A percentile compares a stretch with the other conserved stretches of the same genome.
Evolutionary conservation across 768 basidiomycete genomes (phyloP).

Genomic region (Amanita pallidorosea): DNA sequence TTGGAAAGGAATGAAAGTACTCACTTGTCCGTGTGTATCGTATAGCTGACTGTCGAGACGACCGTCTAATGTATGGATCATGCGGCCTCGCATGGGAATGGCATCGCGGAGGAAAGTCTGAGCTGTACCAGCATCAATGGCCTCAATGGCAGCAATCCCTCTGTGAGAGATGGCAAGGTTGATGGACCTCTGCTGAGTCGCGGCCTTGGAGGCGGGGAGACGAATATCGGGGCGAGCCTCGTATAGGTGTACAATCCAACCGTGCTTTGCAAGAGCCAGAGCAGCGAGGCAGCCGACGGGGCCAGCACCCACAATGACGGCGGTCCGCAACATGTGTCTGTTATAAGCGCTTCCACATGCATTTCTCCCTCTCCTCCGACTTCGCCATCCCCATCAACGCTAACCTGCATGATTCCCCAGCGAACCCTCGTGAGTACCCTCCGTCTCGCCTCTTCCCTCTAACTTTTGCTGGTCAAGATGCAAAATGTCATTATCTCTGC

Average conservation of each 20-base stretch:
- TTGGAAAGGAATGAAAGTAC: constrained; percentile 15
- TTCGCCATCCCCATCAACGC: constrained; percentile 49
- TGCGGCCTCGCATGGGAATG: constrained; percentile 92
- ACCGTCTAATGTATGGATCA: constrained; percentile 79
- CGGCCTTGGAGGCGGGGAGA: constrained; percentile 54
- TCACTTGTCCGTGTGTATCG: constrained; percentile 80
- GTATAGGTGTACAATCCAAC: constrained; percentile 75
- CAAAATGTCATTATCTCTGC: constrained; percentile 73
- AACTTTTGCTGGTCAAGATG: constrained; percentile 21
- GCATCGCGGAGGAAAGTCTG: constrained; percentile 63
- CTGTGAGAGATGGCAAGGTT: constrained; percentile 94
- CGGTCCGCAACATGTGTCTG: constrained; percentile 26
- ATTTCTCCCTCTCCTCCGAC: constrained; percentile 13
- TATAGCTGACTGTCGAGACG: constrained; percentile 76
- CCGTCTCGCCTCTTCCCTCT: no score
- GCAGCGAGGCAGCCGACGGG: constrained; percentile 93
- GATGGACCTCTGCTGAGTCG: constrained; percentile 76
- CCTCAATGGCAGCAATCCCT: constrained; percentile 79
- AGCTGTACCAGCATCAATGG: constrained; percentile 63
- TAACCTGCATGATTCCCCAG: constrained; percentile 31
- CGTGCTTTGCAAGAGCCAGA: constrained; percentile 72
- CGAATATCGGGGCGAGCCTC: constrained; percentile 75
- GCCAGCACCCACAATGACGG: constrained; percentile 76
- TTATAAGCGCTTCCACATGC: not conserved
- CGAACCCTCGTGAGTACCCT: constrained; percentile 26